Evolutionary conservation across 257 asterid species (phyloP).

Genomic region (Cynanchum wilfordii): DNA sequence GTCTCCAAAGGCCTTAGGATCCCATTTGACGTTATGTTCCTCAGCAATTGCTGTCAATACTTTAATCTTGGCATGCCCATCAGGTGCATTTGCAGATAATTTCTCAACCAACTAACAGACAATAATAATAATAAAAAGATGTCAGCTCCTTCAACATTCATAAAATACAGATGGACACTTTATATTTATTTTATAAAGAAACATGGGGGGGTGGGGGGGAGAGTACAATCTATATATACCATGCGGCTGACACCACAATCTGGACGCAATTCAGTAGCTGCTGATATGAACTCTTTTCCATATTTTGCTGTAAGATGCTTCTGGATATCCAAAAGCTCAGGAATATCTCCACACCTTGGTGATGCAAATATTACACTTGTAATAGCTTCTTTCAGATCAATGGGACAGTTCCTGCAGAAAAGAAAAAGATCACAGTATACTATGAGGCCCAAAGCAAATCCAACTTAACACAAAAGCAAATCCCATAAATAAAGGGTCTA

Average conservation of each 20-base stretch:
- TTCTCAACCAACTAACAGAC: conserved; percentile 75
- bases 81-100: conserved; percentile 81
- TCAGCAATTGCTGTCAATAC: conserved; percentile 66
- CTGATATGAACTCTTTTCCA: conserved; percentile 77
- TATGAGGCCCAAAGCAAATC: not conserved
- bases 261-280: conserved; percentile 89
- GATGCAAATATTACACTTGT: conserved; percentile 81
- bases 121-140: conserved; percentile 22
- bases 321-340: conserved; percentile 75
- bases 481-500: not conserved
- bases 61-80: conserved; percentile 65
- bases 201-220: too few relatives aligned
- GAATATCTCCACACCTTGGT: conserved; percentile 94
- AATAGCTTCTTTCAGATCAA: conserved; percentile 94
- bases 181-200: not conserved
- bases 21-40: conserved; percentile 80
- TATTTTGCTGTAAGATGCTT: conserved; percentile 77
- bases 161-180: not conserved
- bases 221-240: conserved; percentile 39
- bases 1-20: conserved; percentile 53
- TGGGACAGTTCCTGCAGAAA: conserved; percentile 72
- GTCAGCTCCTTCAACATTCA: not conserved
- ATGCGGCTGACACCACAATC: conserved; percentile 87
- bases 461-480: not conserved
- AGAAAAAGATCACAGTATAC: conserved; percentile 17